Evolutionary conservation across 2,329 filamentous ascomycete species (phyloP).

Genomic region (Pezicula radicicola): DNA sequence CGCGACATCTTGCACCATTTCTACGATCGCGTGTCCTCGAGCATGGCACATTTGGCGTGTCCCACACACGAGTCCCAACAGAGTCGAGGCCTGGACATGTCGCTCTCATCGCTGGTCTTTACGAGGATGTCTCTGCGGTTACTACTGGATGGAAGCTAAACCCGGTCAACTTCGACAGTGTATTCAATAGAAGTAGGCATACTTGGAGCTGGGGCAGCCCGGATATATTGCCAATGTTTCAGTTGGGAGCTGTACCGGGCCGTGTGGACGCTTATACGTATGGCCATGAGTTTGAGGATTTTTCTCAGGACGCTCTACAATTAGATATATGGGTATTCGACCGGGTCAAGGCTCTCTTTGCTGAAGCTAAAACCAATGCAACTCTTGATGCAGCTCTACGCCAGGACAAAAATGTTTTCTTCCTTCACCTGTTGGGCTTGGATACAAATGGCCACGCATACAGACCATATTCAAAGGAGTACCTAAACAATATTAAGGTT

Average conservation of each 20-base stretch:
- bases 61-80: conserved; percentile 93
- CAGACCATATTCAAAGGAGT: conserved; percentile 92
- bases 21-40: conserved; percentile 84
- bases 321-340: conserved; percentile 97
- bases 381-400: conserved; percentile 70
- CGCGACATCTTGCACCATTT: conserved; percentile 84
- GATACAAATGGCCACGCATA: conserved; percentile 87
- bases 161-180: conserved; percentile 96
- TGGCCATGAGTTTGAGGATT: conserved; percentile 82
- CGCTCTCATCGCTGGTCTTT: conserved; percentile 91
- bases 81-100: conserved; percentile 97
- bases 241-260: conserved; percentile 84
- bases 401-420: conserved; percentile 89
- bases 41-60: conserved; percentile 94
- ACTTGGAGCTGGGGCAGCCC: conserved; percentile 99
- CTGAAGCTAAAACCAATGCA: conserved; percentile 72
- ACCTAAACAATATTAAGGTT: conserved; percentile 89
- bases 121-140: conserved; percentile 96
- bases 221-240: conserved; percentile 96
- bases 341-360: conserved; percentile 83
- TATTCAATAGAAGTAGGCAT: conserved; percentile 94
- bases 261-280: conserved; percentile 87
- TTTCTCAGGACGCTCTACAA: conserved; percentile 74
- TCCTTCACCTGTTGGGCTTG: conserved; percentile 86
- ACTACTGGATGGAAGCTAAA: conserved; percentile 98